Evolutionary conservation across 345 rosid species (phyloP).

Genomic region (Isatis tinctoria): DNA sequence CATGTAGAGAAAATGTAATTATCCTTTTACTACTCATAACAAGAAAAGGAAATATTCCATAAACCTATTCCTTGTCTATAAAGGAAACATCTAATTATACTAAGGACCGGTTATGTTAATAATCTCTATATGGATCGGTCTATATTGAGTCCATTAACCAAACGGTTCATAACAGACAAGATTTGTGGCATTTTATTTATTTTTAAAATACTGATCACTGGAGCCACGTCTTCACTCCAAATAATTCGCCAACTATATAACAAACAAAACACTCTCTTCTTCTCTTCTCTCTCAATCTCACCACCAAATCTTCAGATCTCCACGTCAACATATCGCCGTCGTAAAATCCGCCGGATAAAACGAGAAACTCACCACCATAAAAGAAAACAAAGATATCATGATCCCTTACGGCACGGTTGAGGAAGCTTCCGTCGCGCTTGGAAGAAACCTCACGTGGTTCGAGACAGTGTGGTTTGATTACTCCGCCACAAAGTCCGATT

Average conservation of each 20-base stretch:
- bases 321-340: constrained; percentile 16
- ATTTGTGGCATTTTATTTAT: neutral
- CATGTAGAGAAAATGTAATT: no score
- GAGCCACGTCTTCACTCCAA: constrained; percentile 21
- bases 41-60: no score
- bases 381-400: constrained; percentile 36
- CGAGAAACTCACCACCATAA: neutral
- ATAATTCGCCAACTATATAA: constrained; percentile 18
- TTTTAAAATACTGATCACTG: neutral
- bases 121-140: no score
- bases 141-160: no score
- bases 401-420: constrained; percentile 60
- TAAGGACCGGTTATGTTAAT: no score
- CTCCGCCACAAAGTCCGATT: constrained; percentile 78
- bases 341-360: constrained; percentile 14
- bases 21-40: no score
- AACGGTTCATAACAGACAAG: no score
- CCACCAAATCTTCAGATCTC: neutral
- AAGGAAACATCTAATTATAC: no score
- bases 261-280: constrained; percentile 24
- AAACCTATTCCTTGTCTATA: no score
- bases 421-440: constrained; percentile 62
- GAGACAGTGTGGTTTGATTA: constrained; percentile 85
- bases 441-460: constrained; percentile 63
- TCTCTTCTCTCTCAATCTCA: constrained; percentile 12